Conservation (phyloP, 306 rosid genomes). For the Acacia melanoxylon region DNA sequence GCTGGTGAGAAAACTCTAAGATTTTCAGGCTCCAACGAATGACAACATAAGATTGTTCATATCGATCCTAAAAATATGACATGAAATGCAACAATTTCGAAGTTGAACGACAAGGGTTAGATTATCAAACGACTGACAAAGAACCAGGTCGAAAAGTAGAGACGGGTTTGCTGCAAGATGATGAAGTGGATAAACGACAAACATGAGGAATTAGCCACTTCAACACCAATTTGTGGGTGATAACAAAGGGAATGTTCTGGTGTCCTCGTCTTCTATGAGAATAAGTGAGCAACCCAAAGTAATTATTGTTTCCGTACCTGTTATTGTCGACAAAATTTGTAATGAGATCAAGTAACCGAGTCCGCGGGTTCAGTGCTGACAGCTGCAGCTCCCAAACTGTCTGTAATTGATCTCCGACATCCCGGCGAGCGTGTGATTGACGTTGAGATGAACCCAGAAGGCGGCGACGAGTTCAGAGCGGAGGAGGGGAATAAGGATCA, state of each 20-base stretch:
- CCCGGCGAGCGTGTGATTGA: neutral
- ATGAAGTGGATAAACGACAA: neutral
- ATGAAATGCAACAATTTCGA: neutral
- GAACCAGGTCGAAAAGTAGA: neutral
- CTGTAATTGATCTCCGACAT: neutral
- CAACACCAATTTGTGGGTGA: neutral
- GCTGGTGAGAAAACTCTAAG: neutral
- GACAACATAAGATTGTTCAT: neutral
- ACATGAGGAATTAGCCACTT: neutral
- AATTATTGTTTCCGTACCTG: neutral
- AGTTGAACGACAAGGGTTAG: neutral
- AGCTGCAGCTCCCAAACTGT: neutral
- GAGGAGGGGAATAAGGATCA: neutral
- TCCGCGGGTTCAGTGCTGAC: neutral
- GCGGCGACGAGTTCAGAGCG: neutral
- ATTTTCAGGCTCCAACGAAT: neutral
- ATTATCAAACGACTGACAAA: neutral
- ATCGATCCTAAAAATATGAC: neutral
- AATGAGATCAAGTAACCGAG: neutral
- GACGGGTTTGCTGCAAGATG: neutral
- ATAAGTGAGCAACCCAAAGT: neutral
- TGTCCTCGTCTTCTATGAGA: neutral
- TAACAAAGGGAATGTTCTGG: neutral
- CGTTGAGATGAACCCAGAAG: neutral
- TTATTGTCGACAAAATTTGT: neutral